Evolutionary conservation across 2,329 filamentous ascomycete genomes (phyloP), one percentile per base, ranked within the genome.

Genomic region (Amauroascus niger): DNA sequence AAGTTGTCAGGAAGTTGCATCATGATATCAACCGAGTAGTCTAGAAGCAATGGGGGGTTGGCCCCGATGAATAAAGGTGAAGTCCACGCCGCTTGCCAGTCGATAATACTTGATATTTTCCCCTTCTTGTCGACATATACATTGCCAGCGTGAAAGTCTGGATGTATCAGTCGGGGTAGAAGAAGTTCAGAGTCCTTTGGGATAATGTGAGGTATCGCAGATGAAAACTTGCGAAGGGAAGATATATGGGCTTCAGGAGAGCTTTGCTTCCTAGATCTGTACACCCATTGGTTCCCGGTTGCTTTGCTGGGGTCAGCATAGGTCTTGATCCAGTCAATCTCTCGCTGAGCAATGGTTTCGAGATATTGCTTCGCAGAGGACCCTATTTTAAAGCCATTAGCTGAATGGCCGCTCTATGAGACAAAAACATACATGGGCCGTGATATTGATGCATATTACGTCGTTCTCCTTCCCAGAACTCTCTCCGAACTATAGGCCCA

Each of bases 111-210:
- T 9, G 67, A 66, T 35, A 74, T 66, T 41, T 57, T 59, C 1
- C 28, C 37, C 2, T 37, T 28, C 16, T 69, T 32, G n/a, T n/a
- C n/a, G 24, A 72, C 63, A 55, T 73, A 73, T 22, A 74, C 59
- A 54, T 73, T 74, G 3, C 61, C 60, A 18, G 65, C 55, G 57
- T 69, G 68, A 26, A 74, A 59, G 60, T 74, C 70, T 28, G 59
- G 61, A 61, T 74, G 69, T 67, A 65, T 72, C 26, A 74, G 54
- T 13, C 62, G 62, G 14, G 70, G 58, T 35, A 55, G 54, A 39
- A 57, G 33, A 8, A 68, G 33, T 3, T 54, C 47, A 16, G 60
- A 33, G 13, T 65, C 53, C 44, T 55, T 55, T 7, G 63, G 62
- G 2, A 70, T 58, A 39, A 72, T 55, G 54, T 63, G 62, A 37